Evolutionary conservation across 2,329 filamentous ascomycete species (phyloP), one percentile per base, ranked within the genome.

Genomic region (Aspergillus quadricinctus): DNA sequence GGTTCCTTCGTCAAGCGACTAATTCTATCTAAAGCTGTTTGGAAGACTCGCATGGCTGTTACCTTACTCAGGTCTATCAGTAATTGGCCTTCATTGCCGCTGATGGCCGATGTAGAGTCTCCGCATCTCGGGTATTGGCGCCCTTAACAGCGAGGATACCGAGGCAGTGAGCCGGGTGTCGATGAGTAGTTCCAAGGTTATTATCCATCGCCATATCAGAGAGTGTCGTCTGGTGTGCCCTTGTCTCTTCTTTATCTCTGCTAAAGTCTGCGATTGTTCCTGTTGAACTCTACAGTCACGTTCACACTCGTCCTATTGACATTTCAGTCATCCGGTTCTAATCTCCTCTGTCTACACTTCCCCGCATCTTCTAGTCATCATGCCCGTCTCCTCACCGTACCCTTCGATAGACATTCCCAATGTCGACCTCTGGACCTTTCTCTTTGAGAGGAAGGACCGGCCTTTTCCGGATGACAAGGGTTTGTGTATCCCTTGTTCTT

Each of bases 341-440:
- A 11, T 19, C 48, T 19, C 14, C 58, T 49, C 29, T 54, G 31
- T n/a, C 31, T 17, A 37, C 14, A 7, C 14, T 62, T 59, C 63
- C 61, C 62, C 61, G 56, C 60, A 65, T 40, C 17, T 45, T 28
- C n/a, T 27, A 10, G 25, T 52, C 53, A 63, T 54, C 40, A 95
- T 95, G 91, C 88, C 89, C 58, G 81, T 87, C 66, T 78, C 83
- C 49, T 92, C 90, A 3, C 75, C 77, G 0, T 90, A 86, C 68
- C 80, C 85, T 1, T 72, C 79, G 7, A 66, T 94, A 40, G 78
- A 86, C 21, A 86, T 96, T 43, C 92, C 92, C 0, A 77, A 88
- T 63, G 75, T 87, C 54, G 91, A 95, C 71, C 70, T 96, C 50
- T 96, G 90, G 89, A 81, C 81, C 0, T 86, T 92, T 56, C 76